phyloP scores from a whole-genome alignment of 352 stramenopile species.

The Phytophthora aleatoria region DNA sequence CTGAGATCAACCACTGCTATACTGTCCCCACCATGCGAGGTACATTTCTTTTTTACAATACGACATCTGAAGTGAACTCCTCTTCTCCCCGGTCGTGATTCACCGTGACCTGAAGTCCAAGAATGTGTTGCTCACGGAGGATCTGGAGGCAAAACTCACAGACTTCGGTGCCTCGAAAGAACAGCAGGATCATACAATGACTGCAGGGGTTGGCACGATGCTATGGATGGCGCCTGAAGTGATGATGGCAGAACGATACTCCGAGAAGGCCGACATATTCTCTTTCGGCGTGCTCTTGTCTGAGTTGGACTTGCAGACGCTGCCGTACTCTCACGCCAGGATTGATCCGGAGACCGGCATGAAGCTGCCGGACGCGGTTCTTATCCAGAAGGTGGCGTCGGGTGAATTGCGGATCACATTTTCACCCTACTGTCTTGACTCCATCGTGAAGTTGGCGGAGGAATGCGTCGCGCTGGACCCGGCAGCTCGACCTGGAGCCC shows the following conservation, averaged over 20 bases:
- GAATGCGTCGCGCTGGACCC: constrained; percentile 16
- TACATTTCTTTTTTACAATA: constrained; percentile 15
- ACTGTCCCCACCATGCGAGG: not conserved
- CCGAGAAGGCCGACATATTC: constrained; percentile 39
- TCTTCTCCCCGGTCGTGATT: constrained; percentile 32
- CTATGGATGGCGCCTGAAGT: constrained; percentile 42
- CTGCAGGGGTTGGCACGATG: constrained; percentile 23
- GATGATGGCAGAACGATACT: constrained; percentile 35
- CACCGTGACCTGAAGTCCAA: constrained; percentile 43
- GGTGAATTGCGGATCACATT: constrained; percentile 15
- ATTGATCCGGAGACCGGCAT: constrained; percentile 1
- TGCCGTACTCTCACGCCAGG: constrained; percentile 25
- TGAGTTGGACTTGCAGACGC: constrained; percentile 27
- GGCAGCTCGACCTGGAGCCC: constrained; percentile 5
- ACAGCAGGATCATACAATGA: constrained; percentile 33
- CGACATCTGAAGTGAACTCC: not conserved
- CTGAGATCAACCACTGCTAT: not conserved
- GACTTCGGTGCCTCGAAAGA: constrained; percentile 39
- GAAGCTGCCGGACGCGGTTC: constrained; percentile 5
- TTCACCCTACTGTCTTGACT: not conserved
- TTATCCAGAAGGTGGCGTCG: constrained; percentile 24
- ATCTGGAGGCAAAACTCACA: constrained; percentile 37
- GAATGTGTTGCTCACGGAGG: constrained; percentile 38
- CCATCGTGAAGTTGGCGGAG: constrained; percentile 4
- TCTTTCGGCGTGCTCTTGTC: constrained; percentile 36